phyloP scores from a whole-genome alignment of 2,329 filamentous ascomycete species.

The Xylogone sp. region DNA sequence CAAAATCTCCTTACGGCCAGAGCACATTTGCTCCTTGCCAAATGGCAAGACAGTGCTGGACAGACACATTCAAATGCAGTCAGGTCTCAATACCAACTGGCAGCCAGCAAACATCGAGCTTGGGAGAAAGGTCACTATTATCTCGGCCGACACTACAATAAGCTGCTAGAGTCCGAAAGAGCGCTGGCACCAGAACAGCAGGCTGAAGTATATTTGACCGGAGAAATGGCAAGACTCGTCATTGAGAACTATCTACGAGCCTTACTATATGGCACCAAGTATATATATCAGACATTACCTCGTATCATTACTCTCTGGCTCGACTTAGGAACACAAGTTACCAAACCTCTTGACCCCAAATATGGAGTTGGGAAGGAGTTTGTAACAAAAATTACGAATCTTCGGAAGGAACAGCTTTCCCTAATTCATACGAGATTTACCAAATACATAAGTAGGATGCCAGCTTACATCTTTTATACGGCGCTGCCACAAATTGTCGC shows the following conservation, averaged over 20 bases:
- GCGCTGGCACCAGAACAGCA: conserved; percentile 72
- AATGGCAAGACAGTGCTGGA: conserved; percentile 94
- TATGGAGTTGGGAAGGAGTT: conserved; percentile 37
- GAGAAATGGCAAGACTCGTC: conserved; percentile 82
- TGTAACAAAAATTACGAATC: conserved; percentile 48
- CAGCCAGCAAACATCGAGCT: conserved; percentile 62
- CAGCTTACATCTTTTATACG: conserved; percentile 76
- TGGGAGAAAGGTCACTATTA: conserved; percentile 99
- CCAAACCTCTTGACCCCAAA: conserved; percentile 52
- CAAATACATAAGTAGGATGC: conserved; percentile 72
- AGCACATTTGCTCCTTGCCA: conserved; percentile 84
- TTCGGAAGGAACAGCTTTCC: conserved; percentile 62
- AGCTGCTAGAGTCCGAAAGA: conserved; percentile 87
- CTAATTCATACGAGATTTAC: conserved; percentile 70
- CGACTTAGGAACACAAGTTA: conserved; percentile 76
- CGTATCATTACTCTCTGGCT: conserved; percentile 92
- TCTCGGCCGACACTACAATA: conserved; percentile 95
- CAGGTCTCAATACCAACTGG: conserved; percentile 77
- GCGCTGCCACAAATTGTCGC: conserved; percentile 90
- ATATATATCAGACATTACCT: conserved; percentile 90
- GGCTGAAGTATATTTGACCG: conserved; percentile 69
- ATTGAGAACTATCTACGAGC: conserved; percentile 92
- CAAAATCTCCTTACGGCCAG: conserved; percentile 64
- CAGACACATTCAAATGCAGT: conserved; percentile 83
- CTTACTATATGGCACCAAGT: conserved; percentile 85